phyloP scores from a whole-genome alignment of 1,284 basidiomycete species.

The Gomphus sp. region DNA sequence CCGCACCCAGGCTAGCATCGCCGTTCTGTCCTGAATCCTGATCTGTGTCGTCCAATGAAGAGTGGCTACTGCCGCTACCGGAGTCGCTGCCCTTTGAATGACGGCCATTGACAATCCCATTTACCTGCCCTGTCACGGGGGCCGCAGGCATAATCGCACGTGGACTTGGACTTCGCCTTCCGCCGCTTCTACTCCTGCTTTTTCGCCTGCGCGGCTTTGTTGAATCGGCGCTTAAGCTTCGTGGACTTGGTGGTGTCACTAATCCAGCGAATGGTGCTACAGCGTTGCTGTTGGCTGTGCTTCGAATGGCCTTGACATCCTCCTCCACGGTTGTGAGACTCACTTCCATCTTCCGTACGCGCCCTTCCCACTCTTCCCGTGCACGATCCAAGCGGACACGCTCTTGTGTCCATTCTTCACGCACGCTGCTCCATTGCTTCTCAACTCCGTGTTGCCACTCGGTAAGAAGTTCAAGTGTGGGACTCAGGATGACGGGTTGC shows the following conservation, averaged over 20 bases:
- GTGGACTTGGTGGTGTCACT: slow-evolving; percentile 65
- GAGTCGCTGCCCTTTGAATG: neutral
- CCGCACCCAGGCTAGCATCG: neutral
- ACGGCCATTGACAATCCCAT: neutral
- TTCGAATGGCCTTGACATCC: neutral
- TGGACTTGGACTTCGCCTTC: neutral
- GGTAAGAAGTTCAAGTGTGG: slow-evolving; percentile 18
- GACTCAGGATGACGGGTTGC: slow-evolving; percentile 26
- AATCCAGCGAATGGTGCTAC: slow-evolving; percentile 31
- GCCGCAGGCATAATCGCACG: neutral
- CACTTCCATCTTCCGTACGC: slow-evolving; percentile 32
- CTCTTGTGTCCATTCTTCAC: slow-evolving; percentile 78
- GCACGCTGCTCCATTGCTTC: slow-evolving; percentile 67
- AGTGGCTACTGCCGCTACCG: neutral
- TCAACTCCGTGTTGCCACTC: slow-evolving; percentile 36
- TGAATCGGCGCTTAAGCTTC: slow-evolving; percentile 57
- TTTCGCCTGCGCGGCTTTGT: neutral
- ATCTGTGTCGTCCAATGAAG: neutral
- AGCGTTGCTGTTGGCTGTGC: slow-evolving; percentile 10
- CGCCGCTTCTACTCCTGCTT: neutral
- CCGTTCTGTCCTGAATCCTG: neutral
- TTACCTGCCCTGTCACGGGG: neutral
- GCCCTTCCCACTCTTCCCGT: slow-evolving; percentile 75
- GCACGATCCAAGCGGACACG: slow-evolving; percentile 67
- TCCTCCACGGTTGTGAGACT: slow-evolving; percentile 27